phyloP scores from a whole-genome alignment of 2,329 filamentous ascomycete species.

The Ascochyta clinopodiicola region DNA sequence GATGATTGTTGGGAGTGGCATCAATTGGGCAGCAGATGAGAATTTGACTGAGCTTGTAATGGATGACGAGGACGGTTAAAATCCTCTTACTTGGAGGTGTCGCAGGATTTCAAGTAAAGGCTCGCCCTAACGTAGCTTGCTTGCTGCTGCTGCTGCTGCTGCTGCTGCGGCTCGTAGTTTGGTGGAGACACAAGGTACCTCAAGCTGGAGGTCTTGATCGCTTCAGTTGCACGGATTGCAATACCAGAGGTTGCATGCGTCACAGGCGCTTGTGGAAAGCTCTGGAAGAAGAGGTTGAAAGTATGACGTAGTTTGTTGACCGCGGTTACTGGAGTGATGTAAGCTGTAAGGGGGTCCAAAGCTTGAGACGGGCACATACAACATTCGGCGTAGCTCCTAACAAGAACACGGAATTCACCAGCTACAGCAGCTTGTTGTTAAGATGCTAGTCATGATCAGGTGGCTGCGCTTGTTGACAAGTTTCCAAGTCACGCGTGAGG shows the following conservation, averaged over 20 bases:
- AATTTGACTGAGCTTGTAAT: slow-evolving; percentile 74
- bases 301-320: slow-evolving; percentile 23
- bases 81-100: not conserved
- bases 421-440: not conserved
- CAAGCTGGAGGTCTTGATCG: not conserved
- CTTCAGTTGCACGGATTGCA: not conserved
- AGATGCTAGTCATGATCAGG: not conserved
- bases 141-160: not conserved
- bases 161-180: not conserved
- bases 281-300: not conserved
- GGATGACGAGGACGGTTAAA: slow-evolving; percentile 61
- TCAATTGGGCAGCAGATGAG: slow-evolving; percentile 79
- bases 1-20: slow-evolving; percentile 78
- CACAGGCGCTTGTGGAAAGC: not conserved
- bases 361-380: not conserved
- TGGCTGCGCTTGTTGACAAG: not conserved
- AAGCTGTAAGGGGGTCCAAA: not conserved
- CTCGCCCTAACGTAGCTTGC: not conserved
- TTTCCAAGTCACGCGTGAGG: slow-evolving; percentile 6
- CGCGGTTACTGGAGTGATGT: slow-evolving; percentile 19
- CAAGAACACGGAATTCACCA: not conserved
- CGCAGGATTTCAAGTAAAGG: not conserved
- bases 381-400: not conserved
- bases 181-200: not conserved
- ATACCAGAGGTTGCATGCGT: not conserved